These are phyloP conservation scores for Fraxinus sp. DNA, from an alignment of 305 asterid genomes.

Conservation along the genomic window DNA sequence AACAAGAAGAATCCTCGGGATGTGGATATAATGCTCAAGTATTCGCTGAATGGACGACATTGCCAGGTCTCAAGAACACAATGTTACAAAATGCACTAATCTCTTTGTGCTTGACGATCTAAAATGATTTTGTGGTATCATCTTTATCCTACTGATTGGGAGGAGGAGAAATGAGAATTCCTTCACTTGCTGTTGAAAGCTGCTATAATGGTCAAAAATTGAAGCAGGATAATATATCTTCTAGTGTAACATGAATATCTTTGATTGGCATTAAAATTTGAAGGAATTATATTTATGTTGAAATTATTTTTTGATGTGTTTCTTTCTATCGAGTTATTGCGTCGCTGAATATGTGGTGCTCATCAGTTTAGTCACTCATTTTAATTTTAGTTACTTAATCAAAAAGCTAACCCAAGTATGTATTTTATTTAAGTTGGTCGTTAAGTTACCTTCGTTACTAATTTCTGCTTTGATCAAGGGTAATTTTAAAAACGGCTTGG, in stretches of 20 bases:
- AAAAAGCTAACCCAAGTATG: too few relatives aligned
- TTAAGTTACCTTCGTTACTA: too few relatives aligned
- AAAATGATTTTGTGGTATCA: neutral
- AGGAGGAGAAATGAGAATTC: slow-evolving; percentile 4
- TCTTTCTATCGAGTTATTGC: neutral
- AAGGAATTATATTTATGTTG: neutral
- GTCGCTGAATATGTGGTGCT: neutral
- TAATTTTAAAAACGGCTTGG: too few relatives aligned
- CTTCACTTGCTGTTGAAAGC: neutral
- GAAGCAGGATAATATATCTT: neutral
- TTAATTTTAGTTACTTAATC: too few relatives aligned
- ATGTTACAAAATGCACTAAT: slow-evolving; percentile 73
- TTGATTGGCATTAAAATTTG: neutral
- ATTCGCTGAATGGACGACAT: slow-evolving; percentile 65
- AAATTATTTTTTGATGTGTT: neutral
- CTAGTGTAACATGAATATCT: neutral
- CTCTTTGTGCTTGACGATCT: neutral
- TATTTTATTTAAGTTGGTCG: too few relatives aligned
- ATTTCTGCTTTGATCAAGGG: too few relatives aligned
- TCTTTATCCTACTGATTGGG: neutral
- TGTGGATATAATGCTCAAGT: slow-evolving; percentile 74
- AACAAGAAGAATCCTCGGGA: slow-evolving; percentile 94
- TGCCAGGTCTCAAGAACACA: slow-evolving; percentile 74
- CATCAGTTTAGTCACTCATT: neutral
- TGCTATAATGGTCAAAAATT: neutral